Evolutionary conservation across 352 stramenopile species (phyloP), one percentile per base, ranked within the genome.

Genomic region (Phytophthora ohioensis): DNA sequence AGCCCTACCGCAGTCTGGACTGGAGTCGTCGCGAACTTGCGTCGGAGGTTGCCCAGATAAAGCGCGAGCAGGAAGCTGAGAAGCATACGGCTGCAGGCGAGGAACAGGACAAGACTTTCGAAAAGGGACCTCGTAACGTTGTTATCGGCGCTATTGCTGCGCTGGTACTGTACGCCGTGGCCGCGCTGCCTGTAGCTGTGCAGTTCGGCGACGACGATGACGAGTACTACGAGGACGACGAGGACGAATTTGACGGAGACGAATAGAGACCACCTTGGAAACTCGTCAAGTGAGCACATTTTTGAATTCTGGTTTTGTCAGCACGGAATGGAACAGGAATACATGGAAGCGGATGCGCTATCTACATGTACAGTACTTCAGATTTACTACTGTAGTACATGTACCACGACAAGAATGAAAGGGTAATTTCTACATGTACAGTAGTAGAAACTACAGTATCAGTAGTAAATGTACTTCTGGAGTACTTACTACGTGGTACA

Each of bases 1-100:
- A 89, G 64, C 89, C 89, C 51, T 96, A 94, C 60, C 82, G 82
- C 32, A 96, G 87, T 64, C 66, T 96, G 30, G 89, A 94, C 67
- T 96, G 89, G 89, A 85, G 86, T 58, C 85, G 86, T 21, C 87
- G 87, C n/a, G 85, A 88, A 49, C 63, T 92, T 17, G 65, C 80
- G n/a, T 69, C 65, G 15, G 82, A 93, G 3, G 65, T 94, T 27
- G 75, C 74, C 4, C 61, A 81, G 56, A 84, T 88, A 47, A 91
- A 86, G 60, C 67, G 67, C 15, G 62, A 85, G 34, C 59, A 80
- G 27, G 65, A 81, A 42, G 56, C 56, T 11, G 69, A 80, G 53
- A 55, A 52, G 13, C 47, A 8, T 47, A 34, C 45, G 10, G 49
- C 60, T 31, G 57, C 53, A 34, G 56, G 45, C 10, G 75, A 76